Evolutionary conservation across 106 monocot genomes (phyloP), one percentile per base, ranked within the genome.

Genomic region (Ottelia alismoides): DNA sequence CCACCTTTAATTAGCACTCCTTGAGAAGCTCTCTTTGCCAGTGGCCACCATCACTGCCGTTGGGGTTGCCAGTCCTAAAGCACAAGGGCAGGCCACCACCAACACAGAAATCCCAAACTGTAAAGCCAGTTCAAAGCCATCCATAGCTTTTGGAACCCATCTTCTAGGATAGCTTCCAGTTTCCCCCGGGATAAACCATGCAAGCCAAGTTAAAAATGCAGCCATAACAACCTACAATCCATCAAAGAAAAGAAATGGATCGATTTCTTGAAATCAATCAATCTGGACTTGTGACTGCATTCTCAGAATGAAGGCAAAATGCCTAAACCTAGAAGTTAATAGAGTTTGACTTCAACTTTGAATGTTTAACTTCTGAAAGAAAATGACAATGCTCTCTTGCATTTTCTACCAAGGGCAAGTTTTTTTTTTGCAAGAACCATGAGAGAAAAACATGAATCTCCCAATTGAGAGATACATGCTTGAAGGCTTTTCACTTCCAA

Each of bases 31-130:
- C 88, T n/a, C 94, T 78, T 81, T 84, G 22, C 94, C 94, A 49
- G 94, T 94, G 62, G 94, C 88, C 58, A 94, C 94, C 94, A 94
- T 94, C 43, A 94, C 88, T 52, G 94, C 94, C 47, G 94, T 94
- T 18, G 94, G 94, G 40, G 94, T 94, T 26, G 94, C 94, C 26
- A 94, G 69, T 43, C 94, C 94, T 27, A 94, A 65, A 40, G 94
- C 94, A 62, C 94, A 94, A 25, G 94, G 94, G 45, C 94, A 94
- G 25, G 94, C 94, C 61, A 94, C 68, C 28, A 94, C 94, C 31
- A 94, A 62, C 25, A 94, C 94, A 31, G 94, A 94, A 28, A 94
- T 94, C 24, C 78, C 83, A 81, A 94, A 94, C 67, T 88, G 88
- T 27, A 94, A 64, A 24, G 94, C 88, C 26, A 94, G 68, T 65